Evolutionary conservation across 2,329 filamentous ascomycete species (phyloP), one percentile per base, ranked within the genome.

Genomic region (Neofusicoccum sp.): DNA sequence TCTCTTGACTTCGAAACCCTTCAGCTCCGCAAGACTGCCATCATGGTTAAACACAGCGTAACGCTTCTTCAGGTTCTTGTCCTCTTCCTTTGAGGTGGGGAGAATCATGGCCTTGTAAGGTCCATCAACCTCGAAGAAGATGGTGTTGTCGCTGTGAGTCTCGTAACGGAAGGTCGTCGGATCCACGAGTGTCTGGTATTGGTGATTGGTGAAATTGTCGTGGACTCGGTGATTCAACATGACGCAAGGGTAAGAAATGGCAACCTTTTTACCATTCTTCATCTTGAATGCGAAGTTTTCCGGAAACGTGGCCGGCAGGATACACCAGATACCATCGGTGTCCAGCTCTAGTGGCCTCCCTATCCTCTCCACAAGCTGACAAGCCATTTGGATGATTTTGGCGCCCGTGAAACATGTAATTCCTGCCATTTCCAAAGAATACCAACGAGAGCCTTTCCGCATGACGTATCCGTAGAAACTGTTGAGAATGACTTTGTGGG

Each of bases 381-480:
- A 86, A 16, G 95, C 96, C 84, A 99, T 87, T 71, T 99, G 95
- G 73, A 99, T 99, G 72, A 99, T 99, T 43, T 88, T 90, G 33
- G 95, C 95, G 64, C 95, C 95, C 1, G 95, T 99, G 73, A 99
- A 80, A 78, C 95, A 99, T 43, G 95, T 99, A 4, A 99, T 95
- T 68, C 95, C 95, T 14, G 96, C 95, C 95, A 99, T 99, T 73
- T 99, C 95, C 84, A 99, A 88, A 16, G 95, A 99, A 73, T 99
- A 99, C 95, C 95, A 99, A 60, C 95, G 87, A 38, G 95, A 99
- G 34, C 95, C 95, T 74, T 99, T 99, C 79, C 95, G 85, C 95
- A 99, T 99, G 73, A 98, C 95, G 72, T 99, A 99, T 65, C 95
- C 95, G 68, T 99, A 99, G 80, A 99, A 99, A 60, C 92, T 96